Conservation (phyloP, 148 eudicot species). For the Chenopodium berlandieri region DNA sequence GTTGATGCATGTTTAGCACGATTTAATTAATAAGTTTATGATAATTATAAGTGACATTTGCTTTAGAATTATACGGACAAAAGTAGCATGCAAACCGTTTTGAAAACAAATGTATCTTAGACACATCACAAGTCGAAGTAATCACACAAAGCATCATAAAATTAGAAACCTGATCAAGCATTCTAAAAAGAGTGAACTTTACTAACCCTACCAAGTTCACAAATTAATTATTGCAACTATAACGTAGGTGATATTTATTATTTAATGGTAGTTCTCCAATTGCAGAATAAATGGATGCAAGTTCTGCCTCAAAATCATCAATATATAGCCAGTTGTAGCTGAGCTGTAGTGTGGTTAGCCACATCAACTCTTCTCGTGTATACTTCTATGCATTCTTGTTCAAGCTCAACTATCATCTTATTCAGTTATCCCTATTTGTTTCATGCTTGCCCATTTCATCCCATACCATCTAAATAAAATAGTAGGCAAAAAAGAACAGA, state of each 20-base stretch:
- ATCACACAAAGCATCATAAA: background rate
- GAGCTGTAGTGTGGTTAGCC: constrained; percentile 66
- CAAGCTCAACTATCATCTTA: constrained; percentile 47
- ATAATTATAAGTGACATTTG: too few relatives aligned
- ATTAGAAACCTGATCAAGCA: background rate
- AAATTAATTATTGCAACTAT: background rate
- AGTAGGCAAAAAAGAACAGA: background rate
- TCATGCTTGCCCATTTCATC: constrained; percentile 77
- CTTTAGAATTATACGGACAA: background rate
- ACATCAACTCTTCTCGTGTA: constrained; percentile 69
- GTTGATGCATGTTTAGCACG: too few relatives aligned
- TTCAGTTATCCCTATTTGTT: constrained; percentile 45
- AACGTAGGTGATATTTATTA: background rate
- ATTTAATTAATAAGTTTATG: too few relatives aligned
- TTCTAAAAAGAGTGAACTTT: background rate
- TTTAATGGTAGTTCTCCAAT: constrained; percentile 70
- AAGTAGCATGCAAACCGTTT: constrained; percentile 1
- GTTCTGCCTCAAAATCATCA: constrained; percentile 79
- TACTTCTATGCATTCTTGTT: constrained; percentile 20
- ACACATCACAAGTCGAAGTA: background rate
- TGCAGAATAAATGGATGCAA: constrained; percentile 65
- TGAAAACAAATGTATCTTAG: background rate
- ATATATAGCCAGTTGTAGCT: constrained; percentile 51
- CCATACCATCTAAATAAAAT: constrained; percentile 53
- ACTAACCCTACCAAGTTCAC: background rate